These are phyloP conservation scores for Pichia californica DNA, from an alignment of 805 yeast genomes.

Conservation along the genomic window DNA sequence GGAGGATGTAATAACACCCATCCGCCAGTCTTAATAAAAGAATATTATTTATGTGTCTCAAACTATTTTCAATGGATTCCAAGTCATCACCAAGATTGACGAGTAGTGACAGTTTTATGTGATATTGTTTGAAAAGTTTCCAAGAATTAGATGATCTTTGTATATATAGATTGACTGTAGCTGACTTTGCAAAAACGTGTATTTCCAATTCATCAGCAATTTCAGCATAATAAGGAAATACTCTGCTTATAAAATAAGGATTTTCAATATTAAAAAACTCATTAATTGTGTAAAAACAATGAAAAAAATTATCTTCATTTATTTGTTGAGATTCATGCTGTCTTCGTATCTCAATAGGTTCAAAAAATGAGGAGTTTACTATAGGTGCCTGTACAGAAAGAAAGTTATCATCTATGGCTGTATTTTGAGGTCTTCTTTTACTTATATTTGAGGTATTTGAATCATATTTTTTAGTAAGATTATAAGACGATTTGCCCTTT, in stretches of 20 bases:
- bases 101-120: conserved; percentile 26
- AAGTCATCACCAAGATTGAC: conserved; percentile 28
- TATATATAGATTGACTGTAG: conserved; percentile 22
- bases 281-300: conserved; percentile 33
- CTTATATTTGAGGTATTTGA: background rate
- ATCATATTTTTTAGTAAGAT: background rate
- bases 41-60: conserved; percentile 19
- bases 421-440: background rate
- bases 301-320: conserved; percentile 24
- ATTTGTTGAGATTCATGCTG: conserved; percentile 26
- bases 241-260: conserved; percentile 33
- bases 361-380: background rate
- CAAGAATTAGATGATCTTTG: conserved; percentile 15
- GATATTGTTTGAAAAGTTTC: conserved; percentile 21
- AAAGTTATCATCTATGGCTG: background rate
- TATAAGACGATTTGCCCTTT: conserved; percentile 2
- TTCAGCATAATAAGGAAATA: conserved; percentile 22
- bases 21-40: conserved; percentile 24
- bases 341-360: conserved; percentile 13
- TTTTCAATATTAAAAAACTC: conserved; percentile 18
- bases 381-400: background rate
- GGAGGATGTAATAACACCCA: conserved; percentile 28
- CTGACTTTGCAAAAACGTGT: conserved; percentile 16
- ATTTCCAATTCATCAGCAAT: conserved; percentile 22
- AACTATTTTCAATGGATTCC: conserved; percentile 15